Base-by-base conservation (phyloP, 2,329 filamentous ascomycete species). In the Dothideomycetes sp. region DNA sequence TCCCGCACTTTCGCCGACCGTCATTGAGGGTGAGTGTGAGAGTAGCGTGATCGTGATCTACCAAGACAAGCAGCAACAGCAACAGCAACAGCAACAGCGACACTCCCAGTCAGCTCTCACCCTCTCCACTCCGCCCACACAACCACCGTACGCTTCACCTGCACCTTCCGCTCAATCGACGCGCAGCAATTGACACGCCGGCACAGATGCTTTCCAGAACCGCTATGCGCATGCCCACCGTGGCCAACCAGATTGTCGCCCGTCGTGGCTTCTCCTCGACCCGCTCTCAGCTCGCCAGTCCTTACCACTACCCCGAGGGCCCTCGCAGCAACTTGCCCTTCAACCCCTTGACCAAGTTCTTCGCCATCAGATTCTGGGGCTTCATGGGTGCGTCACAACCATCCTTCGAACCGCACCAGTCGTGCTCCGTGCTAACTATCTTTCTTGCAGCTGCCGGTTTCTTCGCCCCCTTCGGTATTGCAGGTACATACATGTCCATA, bases 221-320 rank as follows among this genome's bases (percentile, higher is more conserved):
- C 53, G 70, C 71, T 54, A 63, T 76, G 69, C 81, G 82, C 64
- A 67, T 64, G 56, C 62, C 69, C 54, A 67, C 74, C 64, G 65
- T 64, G 52, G 60, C 80, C 62, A 78, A 79, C 61, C 69, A 74
- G 51, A 65, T 80, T 62, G 73, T 87, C 70, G 76, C 81, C 75
- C 86, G 87, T 72, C 88, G 91, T 67, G 86, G 82, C 70, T 95
- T 98, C 82, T 82, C 87, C 67, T 79, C 85, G 60, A 93, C 89
- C 64, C 84, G 85, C 60, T 69, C 82, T 63, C 86, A 84, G 65
- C 70, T 94, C 63, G 77, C 74, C 57, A 93, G 85, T 63, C 88
- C 88, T 50, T 95, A 94, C 81, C 91, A 98, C 76, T 98, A 98
- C 74, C 82, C 89, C 56, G 89, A 96, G 73, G 91, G 89, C 51